A percentile compares a stretch with the other conserved stretches of the same genome.
phyloP scores from a whole-genome alignment of 768 basidiomycete genomes.

The Asterophora lycoperdoides region DNA sequence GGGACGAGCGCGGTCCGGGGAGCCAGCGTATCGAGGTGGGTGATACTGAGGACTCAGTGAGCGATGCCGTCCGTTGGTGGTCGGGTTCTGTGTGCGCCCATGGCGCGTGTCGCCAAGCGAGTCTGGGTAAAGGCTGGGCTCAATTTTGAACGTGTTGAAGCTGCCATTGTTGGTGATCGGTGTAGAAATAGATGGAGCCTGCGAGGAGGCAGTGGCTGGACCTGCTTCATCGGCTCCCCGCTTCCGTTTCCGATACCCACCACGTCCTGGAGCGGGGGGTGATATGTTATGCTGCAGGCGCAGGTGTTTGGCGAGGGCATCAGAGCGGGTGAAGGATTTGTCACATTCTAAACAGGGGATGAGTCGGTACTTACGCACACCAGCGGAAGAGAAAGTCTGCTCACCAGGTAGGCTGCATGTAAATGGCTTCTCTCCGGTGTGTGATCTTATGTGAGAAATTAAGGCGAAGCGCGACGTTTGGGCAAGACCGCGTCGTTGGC shows the following conservation, averaged over 20 bases:
- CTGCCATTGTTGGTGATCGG: conserved; percentile 26
- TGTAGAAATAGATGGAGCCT: conserved; percentile 16
- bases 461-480: conserved; percentile 90
- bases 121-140: conserved; percentile 43
- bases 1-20: conserved; percentile 12
- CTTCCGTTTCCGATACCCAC: conserved; percentile 68
- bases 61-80: conserved; percentile 19
- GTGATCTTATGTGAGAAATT: conserved; percentile 85
- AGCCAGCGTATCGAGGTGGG: conserved; percentile 3
- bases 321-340: conserved; percentile 92
- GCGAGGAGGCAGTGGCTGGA: conserved; percentile 20
- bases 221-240: conserved; percentile 40
- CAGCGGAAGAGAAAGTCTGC: conserved; percentile 20
- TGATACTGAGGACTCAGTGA: conserved; percentile 16
- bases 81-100: conserved; percentile 10
- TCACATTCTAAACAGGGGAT: conserved; percentile 65
- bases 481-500: conserved; percentile 70
- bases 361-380: conserved; percentile 2
- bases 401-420: conserved; percentile 75
- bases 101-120: conserved; percentile 28
- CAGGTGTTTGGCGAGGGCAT: conserved; percentile 91
- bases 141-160: conserved; percentile 65
- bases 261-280: conserved; percentile 69
- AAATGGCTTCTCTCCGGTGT: conserved; percentile 94
- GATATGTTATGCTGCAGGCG: conserved; percentile 80